These are phyloP conservation scores for Teratosphaeriaceae sp. DNA, from an alignment of 2,329 filamentous ascomycete genomes.

Conservation along the genomic window DNA sequence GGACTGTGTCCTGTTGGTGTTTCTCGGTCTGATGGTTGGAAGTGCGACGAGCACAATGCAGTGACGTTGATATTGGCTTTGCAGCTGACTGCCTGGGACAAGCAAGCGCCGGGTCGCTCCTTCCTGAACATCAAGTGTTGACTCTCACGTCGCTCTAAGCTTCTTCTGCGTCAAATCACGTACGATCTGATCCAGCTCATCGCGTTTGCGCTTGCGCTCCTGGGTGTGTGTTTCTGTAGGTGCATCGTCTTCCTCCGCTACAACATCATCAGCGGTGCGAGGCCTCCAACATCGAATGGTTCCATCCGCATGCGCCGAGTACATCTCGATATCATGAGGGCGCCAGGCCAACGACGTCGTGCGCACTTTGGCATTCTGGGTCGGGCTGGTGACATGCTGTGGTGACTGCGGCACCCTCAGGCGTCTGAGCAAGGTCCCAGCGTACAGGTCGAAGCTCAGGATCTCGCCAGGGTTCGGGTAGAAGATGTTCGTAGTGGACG, in stretches of 20 bases:
- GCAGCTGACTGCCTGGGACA: background rate
- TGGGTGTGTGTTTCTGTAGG: conserved; percentile 35
- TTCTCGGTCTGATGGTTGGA: background rate
- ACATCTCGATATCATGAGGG: conserved; percentile 64
- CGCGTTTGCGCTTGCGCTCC: conserved; percentile 61
- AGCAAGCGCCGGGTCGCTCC: too few relatives aligned
- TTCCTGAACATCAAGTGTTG: too few relatives aligned
- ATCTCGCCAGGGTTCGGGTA: conserved; percentile 75
- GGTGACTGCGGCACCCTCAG: conserved; percentile 52
- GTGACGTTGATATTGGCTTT: conserved; percentile 6
- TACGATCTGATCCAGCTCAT: conserved; percentile 74
- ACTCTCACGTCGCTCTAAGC: background rate
- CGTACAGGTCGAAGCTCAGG: conserved; percentile 69
- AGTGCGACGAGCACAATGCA: background rate
- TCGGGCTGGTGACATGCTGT: conserved; percentile 9
- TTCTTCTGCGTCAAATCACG: conserved; percentile 67
- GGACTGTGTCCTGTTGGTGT: background rate
- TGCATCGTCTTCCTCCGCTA: conserved; percentile 39
- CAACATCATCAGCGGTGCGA: conserved; percentile 39
- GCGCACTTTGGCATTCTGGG: conserved; percentile 39
- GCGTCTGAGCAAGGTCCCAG: conserved; percentile 65
- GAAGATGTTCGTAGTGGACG: conserved; percentile 60
- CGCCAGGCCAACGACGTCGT: conserved; percentile 74
- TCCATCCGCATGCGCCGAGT: conserved; percentile 78
- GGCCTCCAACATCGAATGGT: conserved; percentile 76